Evolutionary conservation across 1,284 basidiomycete species (phyloP), one percentile per base, ranked within the genome.

Genomic region (Anthracocystis panici-leucophaei): DNA sequence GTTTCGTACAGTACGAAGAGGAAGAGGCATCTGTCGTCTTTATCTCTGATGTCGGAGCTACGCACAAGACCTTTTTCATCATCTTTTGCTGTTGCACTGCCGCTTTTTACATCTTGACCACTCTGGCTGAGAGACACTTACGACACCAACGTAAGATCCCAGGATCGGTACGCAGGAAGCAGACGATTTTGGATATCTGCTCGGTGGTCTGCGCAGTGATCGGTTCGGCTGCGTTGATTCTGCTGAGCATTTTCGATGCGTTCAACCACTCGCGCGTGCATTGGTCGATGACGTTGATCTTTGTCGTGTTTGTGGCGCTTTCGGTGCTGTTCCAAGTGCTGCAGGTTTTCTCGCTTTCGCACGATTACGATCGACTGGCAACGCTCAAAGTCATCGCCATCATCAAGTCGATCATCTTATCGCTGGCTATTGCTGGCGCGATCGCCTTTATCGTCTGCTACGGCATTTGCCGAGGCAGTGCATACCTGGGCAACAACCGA

Each of bases 141-240:
- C 84, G 88, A 12, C 86, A 88, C 67, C 54, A 85, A n/a, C 86
- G 88, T 23, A 83, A 87, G 14, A 84, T 89, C 7, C 88, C 88
- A 0, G 84, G 86, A 5, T 85, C 87, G n/a, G 31, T 88, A 0
- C 75, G 86, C 29, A 75, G 68, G 35, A 80, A 86, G 49, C 86
- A 87, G 74, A 81, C 82, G 11, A 63, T 78, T 46, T 44, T 71
- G 33, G 88, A 87, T 69, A 87, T 86, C 78, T 57, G 86, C 14
- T 84, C 86, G 12, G 86, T 88, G 69, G 52, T 87, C 12, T 88
- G 87, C 62, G 86, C 87, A 3, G 74, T 86, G 14, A 59, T 87
- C 27, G 88, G 87, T 3, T 83, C 83, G 1, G 68, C 83, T 0
- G 87, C 85, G 0, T 78, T 89, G 35, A 80, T 88, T 44, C 68